Evolutionary conservation across 169 alveolate species (phyloP).

Genomic region (Plasmodium knowlesi): DNA sequence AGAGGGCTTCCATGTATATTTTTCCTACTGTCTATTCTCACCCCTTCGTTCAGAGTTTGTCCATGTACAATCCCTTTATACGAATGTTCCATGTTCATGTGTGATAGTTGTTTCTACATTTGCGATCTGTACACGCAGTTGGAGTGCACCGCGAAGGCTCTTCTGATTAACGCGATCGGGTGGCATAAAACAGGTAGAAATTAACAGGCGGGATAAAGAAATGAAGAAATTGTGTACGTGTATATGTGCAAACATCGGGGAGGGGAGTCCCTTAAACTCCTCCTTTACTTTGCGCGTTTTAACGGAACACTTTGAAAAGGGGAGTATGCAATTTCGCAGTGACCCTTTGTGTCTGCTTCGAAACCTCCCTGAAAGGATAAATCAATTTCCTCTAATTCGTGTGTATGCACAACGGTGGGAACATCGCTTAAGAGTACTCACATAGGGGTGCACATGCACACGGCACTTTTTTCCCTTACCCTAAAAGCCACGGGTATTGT

Average conservation of each 20-base stretch:
- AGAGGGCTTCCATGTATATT: neutral
- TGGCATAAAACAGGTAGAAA: neutral
- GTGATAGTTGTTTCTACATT: neutral
- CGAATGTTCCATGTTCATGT: neutral
- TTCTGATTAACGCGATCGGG: neutral
- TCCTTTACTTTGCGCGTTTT: neutral
- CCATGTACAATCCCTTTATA: neutral
- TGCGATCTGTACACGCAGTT: neutral
- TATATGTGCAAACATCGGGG: neutral
- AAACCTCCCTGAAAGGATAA: neutral
- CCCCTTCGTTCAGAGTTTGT: neutral
- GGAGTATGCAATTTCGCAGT: neutral
- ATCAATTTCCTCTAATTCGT: neutral
- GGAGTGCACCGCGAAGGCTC: neutral
- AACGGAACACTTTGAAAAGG: neutral
- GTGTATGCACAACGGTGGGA: neutral
- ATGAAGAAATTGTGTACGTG: neutral
- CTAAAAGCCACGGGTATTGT: neutral
- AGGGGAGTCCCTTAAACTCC: neutral
- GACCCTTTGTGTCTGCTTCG: neutral
- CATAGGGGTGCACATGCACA: neutral
- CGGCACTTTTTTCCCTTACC: neutral
- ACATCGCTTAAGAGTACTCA: neutral
- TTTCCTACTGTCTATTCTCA: neutral
- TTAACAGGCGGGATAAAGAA: neutral